Evolutionary conservation across 768 basidiomycete genomes (phyloP), one percentile per base, ranked within the genome.

Genomic region (Pisolithus albus): DNA sequence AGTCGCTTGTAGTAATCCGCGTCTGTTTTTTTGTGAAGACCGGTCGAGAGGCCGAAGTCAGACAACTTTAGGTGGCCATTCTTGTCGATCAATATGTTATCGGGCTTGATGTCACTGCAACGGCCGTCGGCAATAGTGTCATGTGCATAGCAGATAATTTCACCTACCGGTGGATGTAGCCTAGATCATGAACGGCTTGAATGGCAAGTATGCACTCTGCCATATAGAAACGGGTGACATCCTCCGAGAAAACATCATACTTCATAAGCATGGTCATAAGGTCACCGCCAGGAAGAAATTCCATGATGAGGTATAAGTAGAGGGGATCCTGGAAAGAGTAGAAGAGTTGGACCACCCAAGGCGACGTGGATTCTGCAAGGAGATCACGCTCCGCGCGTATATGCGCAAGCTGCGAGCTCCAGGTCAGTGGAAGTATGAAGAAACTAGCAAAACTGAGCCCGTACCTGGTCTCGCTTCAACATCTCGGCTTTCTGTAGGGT

Each of bases 211-310:
- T 91, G 66, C 93, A 96, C 69, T 99, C 95, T 23, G 95, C 95
- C 83, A 99, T 96, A 70, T 99, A 99, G 72, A 99, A 97, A 52
- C 95, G 85, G 28, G 92, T 94, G 36, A 98, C 95, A 64, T 98
- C 95, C 69, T 98, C 96, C 7, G 91, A 92, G 73, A 98, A 98
- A 7, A 95, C 88, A 68, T 97, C 95, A 70, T 99, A 98, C 70
- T 97, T 98, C 86, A 99, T 99, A 60, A 99, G 75, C 95, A 98
- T 99, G 11, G 96, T 97, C 95, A 99, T 98, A 56, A 99, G 75
- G 67, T 99, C 95, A n/a, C 95, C 95, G 42, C 95, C 95, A 36
- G 82, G 81, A 41, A 83, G 75, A 70, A 86, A 88, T 70, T 88
- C 86, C 95, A 99, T 99, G 75, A 99, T 89, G 54, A 99, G 81